Evolutionary conservation across 306 rosid species (phyloP).

Genomic region (Phaseolus lunatus): DNA sequence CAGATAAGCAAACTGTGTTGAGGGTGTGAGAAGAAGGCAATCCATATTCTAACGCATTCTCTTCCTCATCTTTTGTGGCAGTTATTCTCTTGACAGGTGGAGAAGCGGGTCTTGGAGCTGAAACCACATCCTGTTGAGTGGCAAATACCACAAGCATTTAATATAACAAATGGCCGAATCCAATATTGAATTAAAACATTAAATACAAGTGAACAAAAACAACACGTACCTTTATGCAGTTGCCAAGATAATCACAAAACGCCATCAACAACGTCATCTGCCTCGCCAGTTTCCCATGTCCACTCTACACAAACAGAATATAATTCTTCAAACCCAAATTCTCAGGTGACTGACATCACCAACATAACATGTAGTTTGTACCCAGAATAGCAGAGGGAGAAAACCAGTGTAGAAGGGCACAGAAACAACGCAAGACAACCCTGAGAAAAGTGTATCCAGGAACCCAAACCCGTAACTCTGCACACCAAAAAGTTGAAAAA

Average conservation of each 20-base stretch:
- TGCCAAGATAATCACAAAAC: slow-evolving; percentile 87
- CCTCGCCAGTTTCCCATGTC: slow-evolving; percentile 95
- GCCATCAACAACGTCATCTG: slow-evolving; percentile 98
- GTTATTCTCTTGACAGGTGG: slow-evolving; percentile 91
- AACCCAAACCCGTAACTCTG: slow-evolving; percentile 67
- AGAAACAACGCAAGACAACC: slow-evolving; percentile 83
- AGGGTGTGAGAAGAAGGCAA: slow-evolving; percentile 97
- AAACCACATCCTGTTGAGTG: slow-evolving; percentile 74
- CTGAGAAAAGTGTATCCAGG: slow-evolving; percentile 79
- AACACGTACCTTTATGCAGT: slow-evolving; percentile 73
- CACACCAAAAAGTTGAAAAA: slow-evolving; percentile 32
- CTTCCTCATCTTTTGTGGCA: slow-evolving; percentile 91
- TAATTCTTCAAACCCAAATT: slow-evolving; percentile 1
- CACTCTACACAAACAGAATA: slow-evolving; percentile 66
- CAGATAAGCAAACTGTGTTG: slow-evolving; percentile 93
- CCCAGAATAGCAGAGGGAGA: slow-evolving; percentile 96
- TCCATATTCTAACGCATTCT: slow-evolving; percentile 95
- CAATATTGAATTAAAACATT: slow-evolving; percentile 20
- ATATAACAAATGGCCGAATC: slow-evolving; percentile 1
- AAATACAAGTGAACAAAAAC: slow-evolving; percentile 12
- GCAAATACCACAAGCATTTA: slow-evolving; percentile 34
- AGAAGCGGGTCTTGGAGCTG: slow-evolving; percentile 94
- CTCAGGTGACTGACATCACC: background rate
- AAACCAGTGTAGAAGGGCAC: slow-evolving; percentile 95
- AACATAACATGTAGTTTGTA: slow-evolving; percentile 41